phyloP scores from a whole-genome alignment of 371 early-diverging fungal genomes.

The Syncephalastrum monosporum region DNA sequence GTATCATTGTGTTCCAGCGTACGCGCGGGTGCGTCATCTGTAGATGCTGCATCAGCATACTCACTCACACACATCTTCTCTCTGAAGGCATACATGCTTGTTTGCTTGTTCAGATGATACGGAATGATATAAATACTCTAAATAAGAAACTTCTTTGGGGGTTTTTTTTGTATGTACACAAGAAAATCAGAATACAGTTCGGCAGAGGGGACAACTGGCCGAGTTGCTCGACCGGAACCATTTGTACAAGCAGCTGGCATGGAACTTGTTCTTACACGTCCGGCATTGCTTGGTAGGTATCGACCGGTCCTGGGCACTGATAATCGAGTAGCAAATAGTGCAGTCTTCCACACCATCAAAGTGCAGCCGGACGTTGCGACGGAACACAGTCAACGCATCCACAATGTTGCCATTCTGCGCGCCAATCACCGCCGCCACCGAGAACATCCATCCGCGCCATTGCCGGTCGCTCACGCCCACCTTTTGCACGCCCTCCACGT shows the following conservation, averaged over 20 bases:
- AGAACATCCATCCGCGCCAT: slow-evolving; percentile 92
- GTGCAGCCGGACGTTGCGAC: slow-evolving; percentile 83
- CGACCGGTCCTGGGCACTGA: slow-evolving; percentile 84
- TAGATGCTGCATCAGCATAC: too few species aligned
- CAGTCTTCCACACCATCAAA: slow-evolving; percentile 95
- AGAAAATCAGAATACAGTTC: slow-evolving; percentile 71
- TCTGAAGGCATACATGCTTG: too few species aligned
- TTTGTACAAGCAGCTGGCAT: slow-evolving; percentile 92
- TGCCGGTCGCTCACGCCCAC: slow-evolving; percentile 83
- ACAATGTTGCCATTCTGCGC: slow-evolving; percentile 77
- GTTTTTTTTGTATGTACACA: background rate
- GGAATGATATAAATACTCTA: slow-evolving; percentile 1
- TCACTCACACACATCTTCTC: too few species aligned
- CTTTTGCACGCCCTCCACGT: slow-evolving; percentile 76
- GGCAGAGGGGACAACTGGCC: slow-evolving; percentile 90
- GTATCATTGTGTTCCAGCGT: too few species aligned
- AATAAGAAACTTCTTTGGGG: slow-evolving; percentile 3
- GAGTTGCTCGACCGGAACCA: slow-evolving; percentile 92
- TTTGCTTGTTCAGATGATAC: background rate
- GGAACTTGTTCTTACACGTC: slow-evolving; percentile 96
- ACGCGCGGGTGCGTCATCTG: too few species aligned
- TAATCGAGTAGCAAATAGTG: slow-evolving; percentile 94
- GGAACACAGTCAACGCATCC: slow-evolving; percentile 78
- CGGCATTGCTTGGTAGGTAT: slow-evolving; percentile 89
- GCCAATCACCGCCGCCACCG: slow-evolving; percentile 74